Evolutionary conservation across 73 alveolate species (phyloP).

Genomic region (Urostyla sp.): DNA sequence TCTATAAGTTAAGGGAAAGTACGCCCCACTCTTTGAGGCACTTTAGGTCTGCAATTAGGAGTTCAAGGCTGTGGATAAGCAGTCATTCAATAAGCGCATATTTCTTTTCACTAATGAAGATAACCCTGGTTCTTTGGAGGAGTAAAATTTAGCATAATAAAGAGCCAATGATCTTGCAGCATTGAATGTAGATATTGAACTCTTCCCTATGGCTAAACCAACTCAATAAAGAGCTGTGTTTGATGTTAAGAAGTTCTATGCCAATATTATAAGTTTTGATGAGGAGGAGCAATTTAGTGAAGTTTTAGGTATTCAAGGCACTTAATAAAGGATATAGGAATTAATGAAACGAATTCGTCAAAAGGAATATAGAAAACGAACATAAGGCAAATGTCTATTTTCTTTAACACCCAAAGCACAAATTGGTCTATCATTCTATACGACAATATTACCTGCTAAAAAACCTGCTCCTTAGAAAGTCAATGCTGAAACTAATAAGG

Average conservation of each 20-base stretch:
- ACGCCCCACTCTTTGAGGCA: conserved; percentile 84
- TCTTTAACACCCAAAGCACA: conserved; percentile 80
- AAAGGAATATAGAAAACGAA: conserved; percentile 92
- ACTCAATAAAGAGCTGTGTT: conserved; percentile 66
- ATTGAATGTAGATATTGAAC: conserved; percentile 91
- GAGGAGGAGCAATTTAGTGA: conserved; percentile 82
- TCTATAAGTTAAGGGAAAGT: conserved; percentile 44
- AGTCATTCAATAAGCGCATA: conserved; percentile 88
- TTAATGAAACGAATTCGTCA: conserved; percentile 83
- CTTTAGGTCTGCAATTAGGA: conserved; percentile 93
- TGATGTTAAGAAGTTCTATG: conserved; percentile 90
- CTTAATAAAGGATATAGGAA: conserved; percentile 74
- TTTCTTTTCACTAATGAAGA: conserved; percentile 97
- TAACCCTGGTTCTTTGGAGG: conserved; percentile 83
- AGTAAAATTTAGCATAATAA: conserved; percentile 73
- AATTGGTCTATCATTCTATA: conserved; percentile 90
- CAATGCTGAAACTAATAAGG: conserved; percentile 89
- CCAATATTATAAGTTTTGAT: conserved; percentile 86
- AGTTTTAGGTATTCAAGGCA: conserved; percentile 36
- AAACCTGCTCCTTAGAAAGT: conserved; percentile 90
- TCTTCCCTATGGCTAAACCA: conserved; percentile 89
- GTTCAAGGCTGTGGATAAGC: conserved; percentile 87
- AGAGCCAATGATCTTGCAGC: conserved; percentile 92
- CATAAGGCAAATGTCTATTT: conserved; percentile 86
- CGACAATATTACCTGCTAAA: conserved; percentile 80